Evolutionary conservation across 257 asterid genomes (phyloP).

Genomic region (Fraxinus excelsior): DNA sequence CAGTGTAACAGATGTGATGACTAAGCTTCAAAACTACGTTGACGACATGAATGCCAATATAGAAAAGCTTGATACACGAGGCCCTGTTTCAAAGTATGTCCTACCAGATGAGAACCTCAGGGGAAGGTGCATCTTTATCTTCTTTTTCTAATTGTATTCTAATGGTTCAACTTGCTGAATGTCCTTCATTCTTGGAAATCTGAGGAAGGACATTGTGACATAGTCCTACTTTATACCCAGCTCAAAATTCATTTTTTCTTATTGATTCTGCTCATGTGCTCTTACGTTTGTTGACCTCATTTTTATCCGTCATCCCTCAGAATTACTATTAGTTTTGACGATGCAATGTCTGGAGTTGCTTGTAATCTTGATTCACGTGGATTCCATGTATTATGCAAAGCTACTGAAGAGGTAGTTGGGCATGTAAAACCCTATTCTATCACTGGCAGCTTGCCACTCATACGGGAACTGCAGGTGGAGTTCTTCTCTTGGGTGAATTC

Average conservation of each 20-base stretch:
- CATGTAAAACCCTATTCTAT: constrained; percentile 93
- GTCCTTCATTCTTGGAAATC: background rate
- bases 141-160: constrained; percentile 10
- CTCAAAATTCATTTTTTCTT: background rate
- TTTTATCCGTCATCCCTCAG: constrained; percentile 37
- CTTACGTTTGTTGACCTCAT: background rate
- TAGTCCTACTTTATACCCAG: background rate
- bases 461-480: constrained; percentile 84
- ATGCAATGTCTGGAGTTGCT: constrained; percentile 81
- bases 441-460: constrained; percentile 92
- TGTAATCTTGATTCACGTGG: constrained; percentile 94
- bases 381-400: constrained; percentile 84
- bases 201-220: constrained; percentile 1
- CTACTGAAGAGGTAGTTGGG: constrained; percentile 91
- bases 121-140: constrained; percentile 65
- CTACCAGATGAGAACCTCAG: constrained; percentile 90
- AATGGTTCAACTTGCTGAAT: constrained; percentile 10
- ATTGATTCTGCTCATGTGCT: constrained; percentile 1
- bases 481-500: constrained; percentile 16
- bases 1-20: constrained; percentile 80
- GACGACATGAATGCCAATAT: constrained; percentile 82
- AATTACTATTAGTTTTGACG: constrained; percentile 68
- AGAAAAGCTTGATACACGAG: constrained; percentile 69
- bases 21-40: constrained; percentile 73
- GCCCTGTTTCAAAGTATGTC: constrained; percentile 83